phyloP scores from a whole-genome alignment of 2,329 filamentous ascomycete genomes.

The Ascochyta lentis region DNA sequence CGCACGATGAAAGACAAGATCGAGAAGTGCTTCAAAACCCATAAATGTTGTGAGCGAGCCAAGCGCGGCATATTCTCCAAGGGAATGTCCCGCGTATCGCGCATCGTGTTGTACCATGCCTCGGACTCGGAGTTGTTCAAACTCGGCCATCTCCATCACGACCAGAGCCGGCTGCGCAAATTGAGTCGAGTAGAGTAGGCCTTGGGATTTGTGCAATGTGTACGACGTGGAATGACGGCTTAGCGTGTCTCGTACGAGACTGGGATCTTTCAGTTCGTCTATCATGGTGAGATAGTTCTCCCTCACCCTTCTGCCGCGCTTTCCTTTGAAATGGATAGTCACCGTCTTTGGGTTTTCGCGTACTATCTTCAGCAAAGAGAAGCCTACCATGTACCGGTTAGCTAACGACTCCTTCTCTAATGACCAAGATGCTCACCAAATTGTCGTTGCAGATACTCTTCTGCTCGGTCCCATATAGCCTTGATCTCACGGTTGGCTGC shows the following conservation, averaged over 20 bases:
- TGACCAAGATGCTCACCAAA: slow-evolving; percentile 35
- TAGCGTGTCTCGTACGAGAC: no score
- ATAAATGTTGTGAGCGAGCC: slow-evolving; percentile 21
- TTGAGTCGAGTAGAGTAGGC: slow-evolving; percentile 29
- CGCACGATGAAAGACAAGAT: slow-evolving; percentile 29
- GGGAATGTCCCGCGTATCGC: slow-evolving; percentile 5
- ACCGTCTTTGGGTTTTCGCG: slow-evolving; percentile 48
- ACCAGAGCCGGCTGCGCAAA: slow-evolving; percentile 32
- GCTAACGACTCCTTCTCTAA: neutral
- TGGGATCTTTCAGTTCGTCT: slow-evolving; percentile 2
- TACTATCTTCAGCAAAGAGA: slow-evolving; percentile 48
- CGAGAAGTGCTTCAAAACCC: slow-evolving; percentile 22
- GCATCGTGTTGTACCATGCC: slow-evolving; percentile 4
- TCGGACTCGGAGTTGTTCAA: slow-evolving; percentile 12
- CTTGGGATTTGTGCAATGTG: slow-evolving; percentile 20
- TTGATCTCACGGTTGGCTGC: slow-evolving; percentile 38
- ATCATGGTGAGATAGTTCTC: slow-evolving; percentile 44
- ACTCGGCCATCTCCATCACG: slow-evolving; percentile 15
- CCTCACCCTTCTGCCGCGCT: slow-evolving; percentile 39
- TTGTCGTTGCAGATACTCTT: slow-evolving; percentile 42
- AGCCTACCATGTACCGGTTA: slow-evolving; percentile 24
- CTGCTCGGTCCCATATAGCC: slow-evolving; percentile 62
- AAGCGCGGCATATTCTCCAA: slow-evolving; percentile 26
- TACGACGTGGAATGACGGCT: slow-evolving; percentile 20
- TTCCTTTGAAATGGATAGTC: slow-evolving; percentile 49